Percentiles rank a stretch among this genome's conserved stretches.
These are phyloP conservation scores for Tetrahymena malaccensis DNA, from an alignment of 73 alveolate genomes.

Conservation along the genomic window DNA sequence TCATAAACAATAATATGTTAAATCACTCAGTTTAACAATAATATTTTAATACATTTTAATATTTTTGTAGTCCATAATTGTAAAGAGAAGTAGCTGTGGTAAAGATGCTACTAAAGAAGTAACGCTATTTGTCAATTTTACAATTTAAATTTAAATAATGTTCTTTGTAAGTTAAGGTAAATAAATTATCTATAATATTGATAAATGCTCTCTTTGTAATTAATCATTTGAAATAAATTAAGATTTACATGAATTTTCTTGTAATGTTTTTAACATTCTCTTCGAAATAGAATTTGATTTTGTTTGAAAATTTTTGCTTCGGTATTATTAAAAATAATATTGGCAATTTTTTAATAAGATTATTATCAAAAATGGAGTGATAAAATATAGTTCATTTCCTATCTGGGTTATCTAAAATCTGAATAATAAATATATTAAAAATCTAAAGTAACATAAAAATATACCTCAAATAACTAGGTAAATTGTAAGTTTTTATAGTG, in stretches of 20 bases:
- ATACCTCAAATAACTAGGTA: not conserved
- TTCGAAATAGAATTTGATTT: not conserved
- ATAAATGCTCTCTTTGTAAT: not conserved
- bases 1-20: no score
- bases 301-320: not conserved
- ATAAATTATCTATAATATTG: no score
- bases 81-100: no score
- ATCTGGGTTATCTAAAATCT: not conserved
- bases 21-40: no score
- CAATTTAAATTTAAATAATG: no score
- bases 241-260: not conserved
- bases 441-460: not conserved
- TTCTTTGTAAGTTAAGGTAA: not conserved
- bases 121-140: not conserved
- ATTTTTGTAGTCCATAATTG: no score
- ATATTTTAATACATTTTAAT: no score
- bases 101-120: not conserved
- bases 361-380: not conserved
- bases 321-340: no score
- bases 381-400: not conserved
- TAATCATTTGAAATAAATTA: no score
- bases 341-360: not conserved
- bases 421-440: no score
- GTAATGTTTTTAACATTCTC: not conserved
- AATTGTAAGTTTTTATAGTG: no score